phyloP scores from a whole-genome alignment of 2,329 filamentous ascomycete genomes.

The Nemania diffusa region DNA sequence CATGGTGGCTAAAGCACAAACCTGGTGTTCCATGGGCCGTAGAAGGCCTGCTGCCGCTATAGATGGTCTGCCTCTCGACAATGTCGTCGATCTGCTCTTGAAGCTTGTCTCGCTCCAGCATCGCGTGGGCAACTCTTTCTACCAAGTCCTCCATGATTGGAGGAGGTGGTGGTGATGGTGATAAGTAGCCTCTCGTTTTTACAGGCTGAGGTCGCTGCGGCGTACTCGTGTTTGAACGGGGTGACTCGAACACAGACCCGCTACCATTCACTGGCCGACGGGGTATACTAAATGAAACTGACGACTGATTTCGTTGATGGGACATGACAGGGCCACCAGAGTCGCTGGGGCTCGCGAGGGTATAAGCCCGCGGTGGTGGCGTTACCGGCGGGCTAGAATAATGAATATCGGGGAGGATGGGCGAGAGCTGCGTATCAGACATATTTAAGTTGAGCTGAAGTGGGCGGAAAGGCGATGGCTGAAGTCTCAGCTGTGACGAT shows the following conservation, averaged over 20 bases:
- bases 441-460: conserved; percentile 67
- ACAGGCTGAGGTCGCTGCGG: conserved; percentile 59
- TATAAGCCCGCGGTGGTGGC: conserved; percentile 55
- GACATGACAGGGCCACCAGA: conserved; percentile 49
- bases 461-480: conserved; percentile 60
- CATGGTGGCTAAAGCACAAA: conserved; percentile 35
- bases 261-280: conserved; percentile 55
- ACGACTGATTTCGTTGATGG: conserved; percentile 60
- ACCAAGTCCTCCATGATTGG: conserved; percentile 62
- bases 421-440: conserved; percentile 61
- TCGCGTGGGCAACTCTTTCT: conserved; percentile 65
- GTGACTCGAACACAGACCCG: conserved; percentile 50
- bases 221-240: conserved; percentile 48
- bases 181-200: conserved; percentile 57
- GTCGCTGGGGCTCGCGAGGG: conserved; percentile 49
- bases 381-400: conserved; percentile 50
- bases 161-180: conserved; percentile 44
- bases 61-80: conserved; percentile 70
- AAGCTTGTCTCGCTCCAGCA: conserved; percentile 68
- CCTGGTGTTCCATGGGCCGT: conserved; percentile 58
- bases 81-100: conserved; percentile 69
- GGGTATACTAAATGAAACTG: conserved; percentile 66
- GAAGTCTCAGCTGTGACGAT: conserved; percentile 44
- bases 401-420: conserved; percentile 64
- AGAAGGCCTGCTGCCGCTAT: conserved; percentile 63